Conservation (phyloP, 768 basidiomycete species). For the Lentinus tigrinus region DNA sequence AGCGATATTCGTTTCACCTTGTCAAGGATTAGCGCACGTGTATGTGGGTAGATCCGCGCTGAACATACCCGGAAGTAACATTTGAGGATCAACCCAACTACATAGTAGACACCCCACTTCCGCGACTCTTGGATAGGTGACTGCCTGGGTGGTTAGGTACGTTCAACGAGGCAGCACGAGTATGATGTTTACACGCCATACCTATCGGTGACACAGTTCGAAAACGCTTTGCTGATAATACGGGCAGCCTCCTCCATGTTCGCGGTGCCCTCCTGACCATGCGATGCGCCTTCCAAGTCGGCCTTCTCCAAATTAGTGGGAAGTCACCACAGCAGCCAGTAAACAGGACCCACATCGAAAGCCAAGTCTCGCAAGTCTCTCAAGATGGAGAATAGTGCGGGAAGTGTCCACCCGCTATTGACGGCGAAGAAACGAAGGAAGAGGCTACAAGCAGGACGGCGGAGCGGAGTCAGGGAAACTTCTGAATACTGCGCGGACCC, state of each 20-base stretch:
- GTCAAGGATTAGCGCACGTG: neutral
- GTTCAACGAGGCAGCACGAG: neutral
- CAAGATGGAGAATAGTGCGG: conserved; percentile 77
- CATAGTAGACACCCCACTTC: conserved; percentile 91
- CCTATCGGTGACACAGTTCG: conserved; percentile 85
- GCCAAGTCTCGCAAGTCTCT: conserved; percentile 84
- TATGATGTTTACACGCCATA: conserved; percentile 26
- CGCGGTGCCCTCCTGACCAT: conserved; percentile 30
- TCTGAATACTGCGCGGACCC: neutral
- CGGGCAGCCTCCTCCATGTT: conserved; percentile 86
- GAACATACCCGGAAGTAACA: conserved; percentile 85
- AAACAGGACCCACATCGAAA: conserved; percentile 57
- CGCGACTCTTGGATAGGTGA: conserved; percentile 73
- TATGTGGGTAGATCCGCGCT: neutral
- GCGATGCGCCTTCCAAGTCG: conserved; percentile 48
- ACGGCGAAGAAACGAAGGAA: conserved; percentile 80
- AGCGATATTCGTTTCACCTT: conserved; percentile 91
- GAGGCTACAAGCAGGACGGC: conserved; percentile 38
- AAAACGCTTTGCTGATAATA: conserved; percentile 86
- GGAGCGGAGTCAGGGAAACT: conserved; percentile 4
- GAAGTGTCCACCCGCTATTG: conserved; percentile 85
- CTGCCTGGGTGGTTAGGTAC: conserved; percentile 37
- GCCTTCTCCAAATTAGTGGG: conserved; percentile 40
- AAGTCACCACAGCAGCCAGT: neutral
- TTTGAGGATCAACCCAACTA: conserved; percentile 88